Evolutionary conservation across 2,329 filamentous ascomycete genomes (phyloP).

Genomic region (Pleoardoris graminearum): DNA sequence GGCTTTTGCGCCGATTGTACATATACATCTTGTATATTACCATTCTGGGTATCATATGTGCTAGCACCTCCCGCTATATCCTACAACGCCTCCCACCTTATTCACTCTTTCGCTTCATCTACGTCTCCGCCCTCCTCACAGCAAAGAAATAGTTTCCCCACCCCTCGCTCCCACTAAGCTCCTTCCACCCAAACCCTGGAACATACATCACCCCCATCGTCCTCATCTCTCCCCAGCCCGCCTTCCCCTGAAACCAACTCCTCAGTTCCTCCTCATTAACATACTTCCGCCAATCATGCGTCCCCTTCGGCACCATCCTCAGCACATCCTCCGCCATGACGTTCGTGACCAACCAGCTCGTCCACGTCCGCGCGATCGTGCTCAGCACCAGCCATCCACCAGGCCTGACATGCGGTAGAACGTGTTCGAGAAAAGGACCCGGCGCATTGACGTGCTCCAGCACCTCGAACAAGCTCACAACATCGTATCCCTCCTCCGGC

Average conservation of each 20-base stretch:
- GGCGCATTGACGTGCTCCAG: slow-evolving; percentile 87
- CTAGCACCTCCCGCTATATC: slow-evolving; percentile 2
- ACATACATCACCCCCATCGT: slow-evolving; percentile 87
- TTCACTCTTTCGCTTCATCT: too few species aligned
- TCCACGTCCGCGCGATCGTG: slow-evolving; percentile 88
- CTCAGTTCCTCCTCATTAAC: slow-evolving; percentile 80
- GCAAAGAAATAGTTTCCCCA: slow-evolving; percentile 97
- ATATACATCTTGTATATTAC: slow-evolving; percentile 22
- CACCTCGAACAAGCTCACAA: slow-evolving; percentile 91
- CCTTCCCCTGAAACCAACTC: slow-evolving; percentile 49
- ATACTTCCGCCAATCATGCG: slow-evolving; percentile 96
- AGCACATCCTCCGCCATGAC: slow-evolving; percentile 86
- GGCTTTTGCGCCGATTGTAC: slow-evolving; percentile 14
- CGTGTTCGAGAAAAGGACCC: slow-evolving; percentile 70
- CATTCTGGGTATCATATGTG: slow-evolving; percentile 29
- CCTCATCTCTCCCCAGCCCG: slow-evolving; percentile 52
- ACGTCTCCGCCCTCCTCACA: slow-evolving; percentile 59
- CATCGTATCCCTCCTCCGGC: slow-evolving; percentile 63
- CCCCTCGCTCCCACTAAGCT: slow-evolving; percentile 77
- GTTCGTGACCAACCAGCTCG: slow-evolving; percentile 90
- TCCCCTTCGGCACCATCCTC: slow-evolving; percentile 85
- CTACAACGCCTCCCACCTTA: not conserved
- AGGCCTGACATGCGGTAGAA: slow-evolving; percentile 76
- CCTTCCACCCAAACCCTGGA: slow-evolving; percentile 86
- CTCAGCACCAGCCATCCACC: slow-evolving; percentile 92